Base-by-base conservation (phyloP, 805 yeast species). In the Priceomyces medius region DNA sequence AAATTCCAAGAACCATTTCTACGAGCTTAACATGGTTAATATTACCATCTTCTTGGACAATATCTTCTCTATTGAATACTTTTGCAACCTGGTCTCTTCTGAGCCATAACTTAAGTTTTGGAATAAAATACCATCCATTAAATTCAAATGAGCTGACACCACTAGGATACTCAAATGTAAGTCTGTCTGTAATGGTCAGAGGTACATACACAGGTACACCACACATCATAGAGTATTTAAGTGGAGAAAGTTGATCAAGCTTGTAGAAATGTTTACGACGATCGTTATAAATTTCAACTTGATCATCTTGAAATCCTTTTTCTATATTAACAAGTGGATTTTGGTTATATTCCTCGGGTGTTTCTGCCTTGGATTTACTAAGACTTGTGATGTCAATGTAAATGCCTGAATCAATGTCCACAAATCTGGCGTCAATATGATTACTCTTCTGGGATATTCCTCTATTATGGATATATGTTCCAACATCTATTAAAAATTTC, bases 321-420 rank as follows among this genome's bases (percentile, higher is more conserved):
- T 23, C 32, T 6, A 44, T 41, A 16, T 39, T 32, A 7, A 47
- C 41, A 27, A 48, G 23, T n/a, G 39, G 41, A 13, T 37, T 37
- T 20, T 38, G 27, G 16, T n/a, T 16, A 29, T 49, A 51, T 32
- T 54, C 51, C 20, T 38, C 47, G 3, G 55, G 55, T 7, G 43
- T 42, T 9, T 37, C 37, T 8, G 53, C 54, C 13, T 46, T 44
- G 13, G 56, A 49, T 21, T 50, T 50, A n/a, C 58, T 54, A 19
- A 61, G 40, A 1, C 80, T 86, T 1, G 78, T 73, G 35, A 81
- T 66, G 48, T 81, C 85, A 37, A 81, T 66, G 50, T 78, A 81
- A 9, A 73, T 50, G 7, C 86, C 86, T 1, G 81, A 72, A 34
- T 74, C 73, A 7, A 72, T 68, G 53, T 81, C 86, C 39, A 81